These are phyloP conservation scores for Phaeosphaeria sp. DNA, from an alignment of 2,329 filamentous ascomycete species.

Conservation along the genomic window DNA sequence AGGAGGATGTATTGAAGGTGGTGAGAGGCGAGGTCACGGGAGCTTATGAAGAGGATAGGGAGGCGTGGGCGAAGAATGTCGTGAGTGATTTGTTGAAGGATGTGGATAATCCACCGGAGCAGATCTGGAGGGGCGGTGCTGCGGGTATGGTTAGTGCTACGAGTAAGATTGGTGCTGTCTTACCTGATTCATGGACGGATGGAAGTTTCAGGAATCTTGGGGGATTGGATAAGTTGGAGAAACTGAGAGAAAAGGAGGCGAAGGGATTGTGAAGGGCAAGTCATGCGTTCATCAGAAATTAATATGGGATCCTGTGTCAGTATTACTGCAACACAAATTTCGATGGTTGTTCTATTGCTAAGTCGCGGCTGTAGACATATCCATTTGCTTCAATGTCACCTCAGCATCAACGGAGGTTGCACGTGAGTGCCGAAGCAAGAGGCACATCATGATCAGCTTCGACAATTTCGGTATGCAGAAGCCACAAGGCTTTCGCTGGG, in stretches of 20 bases:
- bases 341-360: no score
- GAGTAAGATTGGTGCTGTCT: constrained; percentile 6
- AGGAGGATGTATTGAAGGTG: constrained; percentile 12
- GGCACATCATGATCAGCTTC: no score
- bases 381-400: no score
- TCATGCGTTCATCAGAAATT: no score
- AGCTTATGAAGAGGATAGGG: constrained; percentile 11
- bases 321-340: no score
- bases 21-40: constrained; percentile 11
- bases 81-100: constrained; percentile 13
- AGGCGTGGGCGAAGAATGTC: constrained; percentile 16
- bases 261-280: not conserved
- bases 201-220: constrained; percentile 8
- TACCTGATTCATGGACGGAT: constrained; percentile 11
- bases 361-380: no score
- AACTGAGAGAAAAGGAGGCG: not conserved
- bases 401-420: no score
- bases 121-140: constrained; percentile 16
- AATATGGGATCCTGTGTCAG: no score
- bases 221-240: constrained; percentile 11
- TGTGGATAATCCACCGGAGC: constrained; percentile 6
- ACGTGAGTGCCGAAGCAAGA: no score
- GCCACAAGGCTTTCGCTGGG: no score
- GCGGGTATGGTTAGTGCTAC: constrained; percentile 7
- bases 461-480: no score